Percentiles rank a stretch among this genome's conserved stretches.
These are phyloP conservation scores for Mortierella sp. DNA, from an alignment of 371 early-diverging fungal species.

Conservation along the genomic window DNA sequence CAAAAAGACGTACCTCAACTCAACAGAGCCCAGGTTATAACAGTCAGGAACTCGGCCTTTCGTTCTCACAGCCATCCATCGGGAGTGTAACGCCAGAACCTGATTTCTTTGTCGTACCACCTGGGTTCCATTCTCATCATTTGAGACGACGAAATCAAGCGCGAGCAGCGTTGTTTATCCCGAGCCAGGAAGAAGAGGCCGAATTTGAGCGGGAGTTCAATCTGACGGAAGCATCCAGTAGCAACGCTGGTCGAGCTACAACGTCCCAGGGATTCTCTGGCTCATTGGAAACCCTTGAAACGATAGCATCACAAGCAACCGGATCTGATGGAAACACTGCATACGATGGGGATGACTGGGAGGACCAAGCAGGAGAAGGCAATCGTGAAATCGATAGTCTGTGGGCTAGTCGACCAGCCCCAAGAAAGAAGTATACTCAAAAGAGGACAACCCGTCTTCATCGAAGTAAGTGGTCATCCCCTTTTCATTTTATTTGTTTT, in stretches of 20 bases:
- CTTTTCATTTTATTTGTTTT: too few species aligned
- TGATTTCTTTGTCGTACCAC: slow-evolving; percentile 25
- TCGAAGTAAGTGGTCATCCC: slow-evolving; percentile 19
- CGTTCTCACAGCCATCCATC: slow-evolving; percentile 43
- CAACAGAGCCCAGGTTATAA: too few species aligned
- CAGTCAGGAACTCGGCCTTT: slow-evolving; percentile 37
- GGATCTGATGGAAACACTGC: neutral
- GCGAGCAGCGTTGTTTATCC: slow-evolving; percentile 15
- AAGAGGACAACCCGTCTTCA: slow-evolving; percentile 45
- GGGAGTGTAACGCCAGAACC: slow-evolving; percentile 35
- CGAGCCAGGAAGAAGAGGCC: slow-evolving; percentile 43
- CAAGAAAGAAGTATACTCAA: slow-evolving; percentile 47
- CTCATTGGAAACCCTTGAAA: too few species aligned
- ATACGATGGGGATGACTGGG: slow-evolving; percentile 5
- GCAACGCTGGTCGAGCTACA: neutral
- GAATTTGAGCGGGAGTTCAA: slow-evolving; percentile 38
- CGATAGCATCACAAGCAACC: neutral
- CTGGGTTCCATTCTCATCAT: slow-evolving; percentile 44
- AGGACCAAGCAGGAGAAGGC: slow-evolving; percentile 8
- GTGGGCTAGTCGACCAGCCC: slow-evolving; percentile 1
- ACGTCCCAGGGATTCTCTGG: too few species aligned
- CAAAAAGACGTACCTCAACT: too few species aligned
- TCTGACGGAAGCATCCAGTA: neutral
- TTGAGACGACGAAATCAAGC: slow-evolving; percentile 19
- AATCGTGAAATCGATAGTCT: neutral